Evolutionary conservation across 2,329 filamentous ascomycete species (phyloP).

Genomic region (Cytospora paraplurivora): DNA sequence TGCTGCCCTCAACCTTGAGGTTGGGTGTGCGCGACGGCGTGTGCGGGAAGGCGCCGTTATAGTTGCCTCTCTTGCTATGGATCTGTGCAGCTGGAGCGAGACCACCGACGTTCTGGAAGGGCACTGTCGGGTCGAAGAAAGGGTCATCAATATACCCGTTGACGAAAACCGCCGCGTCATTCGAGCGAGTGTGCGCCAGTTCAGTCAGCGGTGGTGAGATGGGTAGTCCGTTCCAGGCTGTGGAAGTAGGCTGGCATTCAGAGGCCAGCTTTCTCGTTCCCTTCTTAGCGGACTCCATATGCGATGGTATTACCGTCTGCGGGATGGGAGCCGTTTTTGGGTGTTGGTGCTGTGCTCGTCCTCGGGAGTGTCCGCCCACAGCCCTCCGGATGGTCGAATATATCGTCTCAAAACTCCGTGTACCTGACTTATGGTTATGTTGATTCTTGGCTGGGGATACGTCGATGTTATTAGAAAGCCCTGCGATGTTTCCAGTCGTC

Average conservation of each 20-base stretch:
- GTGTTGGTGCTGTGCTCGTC: constrained; percentile 16
- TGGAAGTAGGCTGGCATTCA: constrained; percentile 10
- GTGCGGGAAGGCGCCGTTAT: constrained; percentile 34
- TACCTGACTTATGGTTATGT: constrained; percentile 30
- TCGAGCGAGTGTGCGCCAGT: constrained; percentile 13
- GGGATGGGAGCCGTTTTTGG: constrained; percentile 19
- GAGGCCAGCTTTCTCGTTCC: constrained; percentile 16
- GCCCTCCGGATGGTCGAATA: constrained; percentile 39
- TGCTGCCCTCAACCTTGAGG: constrained; percentile 32
- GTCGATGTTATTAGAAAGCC: constrained; percentile 15
- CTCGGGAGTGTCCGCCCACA: constrained; percentile 27
- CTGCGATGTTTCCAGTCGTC: background rate
- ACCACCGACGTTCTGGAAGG: constrained; percentile 18
- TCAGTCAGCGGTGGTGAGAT: constrained; percentile 28
- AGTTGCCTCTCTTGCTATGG: constrained; percentile 9
- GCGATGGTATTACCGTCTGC: constrained; percentile 28
- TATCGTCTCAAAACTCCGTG: constrained; percentile 36
- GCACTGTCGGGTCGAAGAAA: constrained; percentile 32
- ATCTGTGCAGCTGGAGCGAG: constrained; percentile 24
- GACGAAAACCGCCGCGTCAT: constrained; percentile 30
- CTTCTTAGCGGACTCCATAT: constrained; percentile 23
- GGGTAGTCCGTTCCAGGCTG: constrained; percentile 24
- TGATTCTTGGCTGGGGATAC: constrained; percentile 22
- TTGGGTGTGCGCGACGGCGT: constrained; percentile 45
- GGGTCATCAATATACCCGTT: constrained; percentile 36